A percentile compares a stretch with the other conserved stretches of the same genome.
Evolutionary conservation across 345 rosid genomes (phyloP).

Genomic region (Euphorbia pulcherrima): DNA sequence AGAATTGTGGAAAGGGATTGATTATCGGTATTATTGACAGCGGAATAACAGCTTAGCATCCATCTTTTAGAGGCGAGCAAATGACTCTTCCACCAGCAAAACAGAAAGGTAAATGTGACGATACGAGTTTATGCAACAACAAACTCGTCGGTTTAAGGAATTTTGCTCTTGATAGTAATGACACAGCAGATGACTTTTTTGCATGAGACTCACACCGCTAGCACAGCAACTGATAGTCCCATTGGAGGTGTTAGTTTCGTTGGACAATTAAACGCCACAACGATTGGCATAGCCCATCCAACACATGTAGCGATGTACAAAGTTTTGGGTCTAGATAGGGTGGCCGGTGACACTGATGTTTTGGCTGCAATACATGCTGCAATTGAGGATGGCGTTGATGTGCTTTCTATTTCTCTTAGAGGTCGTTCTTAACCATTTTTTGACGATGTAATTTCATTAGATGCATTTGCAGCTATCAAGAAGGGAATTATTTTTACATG

Average conservation of each 20-base stretch:
- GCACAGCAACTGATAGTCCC: conserved; percentile 46
- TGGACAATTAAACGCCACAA: conserved; percentile 54
- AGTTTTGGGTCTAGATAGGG: conserved; percentile 39
- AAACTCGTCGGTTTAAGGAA: conserved; percentile 23
- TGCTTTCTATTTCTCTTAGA: conserved; percentile 54
- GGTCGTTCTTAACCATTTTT: conserved; percentile 18
- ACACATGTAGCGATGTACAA: conserved; percentile 59
- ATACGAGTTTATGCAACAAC: conserved; percentile 12
- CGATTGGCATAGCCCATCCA: conserved; percentile 27
- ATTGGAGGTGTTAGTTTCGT: conserved; percentile 19
- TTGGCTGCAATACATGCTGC: conserved; percentile 59
- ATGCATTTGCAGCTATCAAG: conserved; percentile 32
- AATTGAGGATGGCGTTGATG: conserved; percentile 60
- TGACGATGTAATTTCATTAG: conserved; percentile 29
- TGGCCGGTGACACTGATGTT: conserved; percentile 48
- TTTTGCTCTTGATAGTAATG: background rate
- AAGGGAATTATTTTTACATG: conserved; percentile 34
- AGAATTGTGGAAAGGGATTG: conserved; percentile 21
- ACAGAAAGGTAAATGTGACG: conserved; percentile 26
- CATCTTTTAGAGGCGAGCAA: conserved; percentile 22
- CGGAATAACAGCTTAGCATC: conserved; percentile 22
- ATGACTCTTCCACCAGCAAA: conserved; percentile 25
- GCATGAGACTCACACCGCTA: conserved; percentile 26
- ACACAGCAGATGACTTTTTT: background rate
- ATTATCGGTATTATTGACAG: conserved; percentile 21